phyloP scores from a whole-genome alignment of 352 stramenopile genomes.

The Albugo candida region DNA sequence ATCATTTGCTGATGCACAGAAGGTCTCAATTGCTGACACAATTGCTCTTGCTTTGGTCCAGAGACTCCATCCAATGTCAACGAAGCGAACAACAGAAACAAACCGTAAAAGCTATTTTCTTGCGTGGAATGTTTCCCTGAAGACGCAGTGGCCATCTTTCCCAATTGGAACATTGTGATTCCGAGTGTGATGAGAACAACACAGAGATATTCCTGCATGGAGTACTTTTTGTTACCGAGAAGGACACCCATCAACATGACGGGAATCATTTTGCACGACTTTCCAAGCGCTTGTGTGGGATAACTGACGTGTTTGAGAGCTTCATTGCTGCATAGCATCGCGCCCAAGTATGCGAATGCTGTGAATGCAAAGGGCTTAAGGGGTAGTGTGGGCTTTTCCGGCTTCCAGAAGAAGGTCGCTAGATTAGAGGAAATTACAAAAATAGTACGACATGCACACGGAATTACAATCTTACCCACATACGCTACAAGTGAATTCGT shows the following conservation, averaged over 20 bases:
- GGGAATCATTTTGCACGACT: conserved; percentile 98
- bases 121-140: conserved; percentile 48
- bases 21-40: conserved; percentile 43
- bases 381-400: conserved; percentile 39
- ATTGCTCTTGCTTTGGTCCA: conserved; percentile 89
- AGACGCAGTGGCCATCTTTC: conserved; percentile 18
- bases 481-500: conserved; percentile 80
- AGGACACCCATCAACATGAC: conserved; percentile 89
- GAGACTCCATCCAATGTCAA: conserved; percentile 92
- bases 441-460: background rate
- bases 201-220: conserved; percentile 75
- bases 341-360: conserved; percentile 75
- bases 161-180: conserved; percentile 82
- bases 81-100: conserved; percentile 80
- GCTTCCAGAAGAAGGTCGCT: conserved; percentile 73
- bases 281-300: conserved; percentile 94
- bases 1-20: conserved; percentile 82
- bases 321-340: conserved; percentile 85
- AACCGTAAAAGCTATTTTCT: conserved; percentile 80
- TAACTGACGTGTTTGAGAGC: conserved; percentile 91
- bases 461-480: conserved; percentile 9
- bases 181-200: conserved; percentile 79
- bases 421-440: background rate
- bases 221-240: conserved; percentile 84
- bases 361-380: conserved; percentile 73